These are phyloP conservation scores for Colletotrichum sp. DNA, from an alignment of 2,329 filamentous ascomycete species.

Conservation along the genomic window DNA sequence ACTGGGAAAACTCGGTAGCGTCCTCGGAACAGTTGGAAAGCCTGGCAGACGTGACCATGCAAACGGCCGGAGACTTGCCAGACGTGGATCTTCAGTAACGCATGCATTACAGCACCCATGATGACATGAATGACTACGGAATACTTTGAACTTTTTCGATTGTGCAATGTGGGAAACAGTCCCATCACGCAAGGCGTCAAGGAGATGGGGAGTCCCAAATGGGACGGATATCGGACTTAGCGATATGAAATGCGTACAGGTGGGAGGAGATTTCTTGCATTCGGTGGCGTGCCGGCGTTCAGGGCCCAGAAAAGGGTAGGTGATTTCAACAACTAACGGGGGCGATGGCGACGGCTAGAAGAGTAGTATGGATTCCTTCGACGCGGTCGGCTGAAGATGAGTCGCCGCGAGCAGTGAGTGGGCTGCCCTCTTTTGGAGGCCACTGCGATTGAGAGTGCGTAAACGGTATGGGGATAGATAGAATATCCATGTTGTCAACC, in stretches of 20 bases:
- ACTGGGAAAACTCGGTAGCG: conserved; percentile 60
- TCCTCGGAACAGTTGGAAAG: conserved; percentile 62
- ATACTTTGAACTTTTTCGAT: not conserved
- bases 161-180: conserved; percentile 10
- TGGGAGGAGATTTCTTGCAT: conserved; percentile 15
- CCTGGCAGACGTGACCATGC: conserved; percentile 50
- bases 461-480: not conserved
- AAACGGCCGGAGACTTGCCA: conserved; percentile 44
- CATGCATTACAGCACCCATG: not conserved
- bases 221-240: not conserved
- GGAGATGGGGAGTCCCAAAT: conserved; percentile 1
- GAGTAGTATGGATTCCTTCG: not conserved
- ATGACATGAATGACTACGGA: conserved; percentile 15
- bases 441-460: not conserved
- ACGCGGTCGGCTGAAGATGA: not conserved
- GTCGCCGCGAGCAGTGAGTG: not conserved
- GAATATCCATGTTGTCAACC: not conserved
- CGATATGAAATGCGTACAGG: conserved; percentile 1
- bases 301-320: not conserved
- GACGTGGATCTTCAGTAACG: conserved; percentile 34
- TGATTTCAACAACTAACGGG: not conserved
- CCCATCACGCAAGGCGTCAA: conserved; percentile 9
- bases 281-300: conserved; percentile 10
- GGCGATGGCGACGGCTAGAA: not conserved
- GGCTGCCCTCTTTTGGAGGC: not conserved